These are phyloP conservation scores for Mycena floridula DNA, from an alignment of 768 basidiomycete species.

Conservation along the genomic window DNA sequence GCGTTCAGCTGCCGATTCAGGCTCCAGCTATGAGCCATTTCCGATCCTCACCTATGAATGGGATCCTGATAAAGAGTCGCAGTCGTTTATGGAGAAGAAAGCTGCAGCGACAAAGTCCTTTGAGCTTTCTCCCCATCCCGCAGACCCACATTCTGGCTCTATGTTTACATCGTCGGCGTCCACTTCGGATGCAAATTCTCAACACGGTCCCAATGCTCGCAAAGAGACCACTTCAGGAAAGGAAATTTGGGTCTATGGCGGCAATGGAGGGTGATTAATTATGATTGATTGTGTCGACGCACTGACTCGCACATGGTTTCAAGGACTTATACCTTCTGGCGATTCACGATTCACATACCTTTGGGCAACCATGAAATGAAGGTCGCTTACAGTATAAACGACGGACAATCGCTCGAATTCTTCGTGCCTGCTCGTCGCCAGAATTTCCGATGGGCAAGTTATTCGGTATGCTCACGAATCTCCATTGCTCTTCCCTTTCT, in stretches of 20 bases:
- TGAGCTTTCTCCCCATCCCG: constrained; percentile 67
- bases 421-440: constrained; percentile 74
- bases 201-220: constrained; percentile 27
- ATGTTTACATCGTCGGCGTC: constrained; percentile 20
- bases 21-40: constrained; percentile 71
- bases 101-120: constrained; percentile 28
- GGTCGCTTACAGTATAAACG: constrained; percentile 78
- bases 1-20: constrained; percentile 62
- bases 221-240: constrained; percentile 48
- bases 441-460: constrained; percentile 88
- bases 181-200: constrained; percentile 13
- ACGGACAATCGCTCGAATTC: constrained; percentile 72
- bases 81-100: background rate
- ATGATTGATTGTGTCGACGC: background rate
- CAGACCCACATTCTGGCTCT: constrained; percentile 57
- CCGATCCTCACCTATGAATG: constrained; percentile 67
- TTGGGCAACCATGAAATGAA: constrained; percentile 65
- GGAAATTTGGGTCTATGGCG: constrained; percentile 67
- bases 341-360: constrained; percentile 83
- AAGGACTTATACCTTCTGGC: constrained; percentile 91
- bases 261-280: constrained; percentile 41
- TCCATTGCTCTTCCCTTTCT: constrained; percentile 1
- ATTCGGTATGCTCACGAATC: constrained; percentile 53
- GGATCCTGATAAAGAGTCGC: constrained; percentile 48
- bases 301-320: background rate